phyloP scores from a whole-genome alignment of 75 land plant species.

The Selaginella tamariscina region DNA sequence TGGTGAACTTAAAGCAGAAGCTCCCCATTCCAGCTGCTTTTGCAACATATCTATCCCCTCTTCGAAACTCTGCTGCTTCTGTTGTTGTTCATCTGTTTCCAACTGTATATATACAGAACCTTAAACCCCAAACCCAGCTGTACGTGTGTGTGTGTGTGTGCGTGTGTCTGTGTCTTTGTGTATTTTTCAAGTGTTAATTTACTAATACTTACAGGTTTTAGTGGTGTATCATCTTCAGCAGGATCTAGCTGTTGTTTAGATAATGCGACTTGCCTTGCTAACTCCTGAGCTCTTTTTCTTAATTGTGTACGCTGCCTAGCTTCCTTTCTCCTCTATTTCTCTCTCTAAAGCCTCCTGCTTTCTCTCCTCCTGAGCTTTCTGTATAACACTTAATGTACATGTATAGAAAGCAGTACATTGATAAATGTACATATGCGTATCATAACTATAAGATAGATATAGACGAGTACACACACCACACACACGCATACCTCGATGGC shows the following conservation, averaged over 20 bases:
- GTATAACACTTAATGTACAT: too few species aligned
- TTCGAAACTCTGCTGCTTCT: not conserved
- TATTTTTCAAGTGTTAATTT: not conserved
- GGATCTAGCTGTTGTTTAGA: not conserved
- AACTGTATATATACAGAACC: too few species aligned
- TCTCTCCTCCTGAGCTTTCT: conserved; percentile 20
- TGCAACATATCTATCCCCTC: not conserved
- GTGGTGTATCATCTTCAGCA: not conserved
- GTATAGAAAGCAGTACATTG: too few species aligned
- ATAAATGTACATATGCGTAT: too few species aligned
- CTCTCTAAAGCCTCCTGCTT: conserved; percentile 19
- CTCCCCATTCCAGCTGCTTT: not conserved
- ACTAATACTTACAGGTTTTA: not conserved
- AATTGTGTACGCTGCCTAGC: not conserved
- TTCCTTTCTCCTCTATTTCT: conserved; percentile 21
- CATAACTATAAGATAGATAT: too few species aligned
- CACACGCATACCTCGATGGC: too few species aligned
- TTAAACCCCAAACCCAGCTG: too few species aligned
- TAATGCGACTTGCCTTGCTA: conserved; percentile 13
- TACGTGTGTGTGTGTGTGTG: too few species aligned
- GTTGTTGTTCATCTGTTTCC: too few species aligned
- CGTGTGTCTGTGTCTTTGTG: too few species aligned
- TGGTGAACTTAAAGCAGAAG: not conserved
- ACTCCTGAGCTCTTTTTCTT: conserved; percentile 20
- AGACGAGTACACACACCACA: too few species aligned